These are phyloP conservation scores for Hirsutella thompsonii DNA, from an alignment of 2,329 filamentous ascomycete species.

Conservation along the genomic window DNA sequence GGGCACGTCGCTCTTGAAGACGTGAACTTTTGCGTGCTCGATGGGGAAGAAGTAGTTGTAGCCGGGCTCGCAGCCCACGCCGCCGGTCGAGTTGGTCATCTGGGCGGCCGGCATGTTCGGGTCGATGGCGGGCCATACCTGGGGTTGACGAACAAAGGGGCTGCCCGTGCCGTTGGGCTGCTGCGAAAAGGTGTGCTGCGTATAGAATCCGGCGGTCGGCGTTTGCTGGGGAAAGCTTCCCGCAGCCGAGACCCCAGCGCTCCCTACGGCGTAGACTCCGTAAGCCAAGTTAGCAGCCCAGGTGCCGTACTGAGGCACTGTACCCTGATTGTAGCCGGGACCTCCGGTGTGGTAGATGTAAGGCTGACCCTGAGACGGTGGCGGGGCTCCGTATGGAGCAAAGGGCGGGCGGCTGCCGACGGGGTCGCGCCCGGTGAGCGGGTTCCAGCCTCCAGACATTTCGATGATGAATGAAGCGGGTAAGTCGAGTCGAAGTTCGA, in stretches of 20 bases:
- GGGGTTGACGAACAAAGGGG: slow-evolving; percentile 23
- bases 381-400: slow-evolving; percentile 19
- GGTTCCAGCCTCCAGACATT: slow-evolving; percentile 28
- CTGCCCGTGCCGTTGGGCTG: slow-evolving; percentile 25
- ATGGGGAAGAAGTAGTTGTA: slow-evolving; percentile 50
- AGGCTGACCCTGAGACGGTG: slow-evolving; percentile 21
- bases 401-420: slow-evolving; percentile 16
- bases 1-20: slow-evolving; percentile 35
- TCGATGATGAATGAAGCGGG: background rate
- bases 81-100: slow-evolving; percentile 43
- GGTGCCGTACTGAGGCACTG: slow-evolving; percentile 9
- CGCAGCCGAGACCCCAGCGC: slow-evolving; percentile 2
- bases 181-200: slow-evolving; percentile 14
- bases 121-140: slow-evolving; percentile 28
- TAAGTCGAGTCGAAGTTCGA: no score
- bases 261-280: slow-evolving; percentile 9
- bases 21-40: slow-evolving; percentile 45
- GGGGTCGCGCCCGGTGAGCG: slow-evolving; percentile 23
- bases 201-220: slow-evolving; percentile 11
- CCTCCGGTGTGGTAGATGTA: slow-evolving; percentile 24
- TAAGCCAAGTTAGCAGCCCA: slow-evolving; percentile 16
- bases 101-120: slow-evolving; percentile 35
- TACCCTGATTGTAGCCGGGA: slow-evolving; percentile 19
- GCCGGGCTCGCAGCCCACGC: slow-evolving; percentile 44
- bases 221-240: slow-evolving; percentile 2